Evolutionary conservation across 331 rosid genomes (phyloP), one percentile per base, ranked within the genome.

Genomic region (Arachis monticola): DNA sequence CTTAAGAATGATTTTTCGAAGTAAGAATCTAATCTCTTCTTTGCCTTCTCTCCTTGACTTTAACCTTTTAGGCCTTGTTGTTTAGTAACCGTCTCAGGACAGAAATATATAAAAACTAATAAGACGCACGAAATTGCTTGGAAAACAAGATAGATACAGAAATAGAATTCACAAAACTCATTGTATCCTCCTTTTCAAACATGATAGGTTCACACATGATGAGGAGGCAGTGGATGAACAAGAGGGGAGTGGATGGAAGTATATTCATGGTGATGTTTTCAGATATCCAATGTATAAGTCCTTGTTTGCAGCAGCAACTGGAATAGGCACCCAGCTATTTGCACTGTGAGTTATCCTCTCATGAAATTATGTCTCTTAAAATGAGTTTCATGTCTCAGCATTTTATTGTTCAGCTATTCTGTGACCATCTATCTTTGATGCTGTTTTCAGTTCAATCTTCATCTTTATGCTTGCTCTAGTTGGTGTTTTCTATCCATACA

Each of bases 191-290:
- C 8, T 40, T 5, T 67, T 38, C 13, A 67, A 76, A 56, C 69
- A 70, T 55, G 69, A 50, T 52, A 86, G 85, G 74, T 83, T 77
- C 63, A 63, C 87, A 10, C 82, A 83, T 45, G 85, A 86, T 72
- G 87, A 80, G 77, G 87, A 83, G 78, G 85, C 85, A 42, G 59
- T 42, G 38, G 85, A 86, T 74, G 87, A 86, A 1, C 80, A 80
- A 50, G 90, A 83, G 64, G 82, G 80, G 69, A 78, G 80, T 86
- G 84, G 90, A 56, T 86, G 90, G 90, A 86, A 86, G 70, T 70
- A 80, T 45, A 83, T 86, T 14, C 89, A 83, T 74, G 87, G 89
- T 45, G 85, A 86, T 78, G 85, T 86, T 17, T 86, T 86, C 61
- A 86, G 89, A 81, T 86, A 77, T 48, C 87, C 90, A 72, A 80